Evolutionary conservation across 2,329 filamentous ascomycete genomes (phyloP).

Genomic region (Hansfordia pulvinata): DNA sequence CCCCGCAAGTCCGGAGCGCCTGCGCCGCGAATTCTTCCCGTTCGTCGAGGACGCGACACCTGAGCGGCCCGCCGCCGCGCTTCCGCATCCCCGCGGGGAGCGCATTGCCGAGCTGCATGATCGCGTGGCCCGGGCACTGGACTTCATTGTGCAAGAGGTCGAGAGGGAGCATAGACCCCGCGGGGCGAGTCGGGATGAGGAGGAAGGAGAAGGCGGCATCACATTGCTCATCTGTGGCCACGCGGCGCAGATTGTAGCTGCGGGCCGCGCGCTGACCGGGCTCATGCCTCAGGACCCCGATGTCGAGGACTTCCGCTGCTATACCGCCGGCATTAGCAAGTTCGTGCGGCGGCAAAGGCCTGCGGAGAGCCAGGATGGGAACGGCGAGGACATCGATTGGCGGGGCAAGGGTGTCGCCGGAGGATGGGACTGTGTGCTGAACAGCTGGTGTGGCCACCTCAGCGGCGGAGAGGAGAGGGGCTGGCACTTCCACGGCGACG

Average conservation of each 20-base stretch:
- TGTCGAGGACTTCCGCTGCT: conserved; percentile 1
- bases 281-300: background rate
- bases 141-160: background rate
- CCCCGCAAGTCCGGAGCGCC: background rate
- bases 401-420: conserved; percentile 1
- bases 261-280: conserved; percentile 1
- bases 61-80: background rate
- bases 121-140: background rate
- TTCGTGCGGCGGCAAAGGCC: background rate
- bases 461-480: background rate
- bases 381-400: conserved; percentile 1
- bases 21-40: conserved; percentile 1
- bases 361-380: background rate
- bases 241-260: conserved; percentile 1
- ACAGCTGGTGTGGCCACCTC: conserved; percentile 1
- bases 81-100: conserved; percentile 1
- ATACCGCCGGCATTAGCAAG: conserved; percentile 1
- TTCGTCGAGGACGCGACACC: background rate
- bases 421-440: conserved; percentile 2
- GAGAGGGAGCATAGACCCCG: background rate
- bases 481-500: conserved; percentile 1
- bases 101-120: conserved; percentile 1
- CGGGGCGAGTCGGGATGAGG: background rate
- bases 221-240: conserved; percentile 1
- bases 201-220: too few species aligned